Evolutionary conservation across 306 rosid genomes (phyloP).

Genomic region (Crotalaria pallida): DNA sequence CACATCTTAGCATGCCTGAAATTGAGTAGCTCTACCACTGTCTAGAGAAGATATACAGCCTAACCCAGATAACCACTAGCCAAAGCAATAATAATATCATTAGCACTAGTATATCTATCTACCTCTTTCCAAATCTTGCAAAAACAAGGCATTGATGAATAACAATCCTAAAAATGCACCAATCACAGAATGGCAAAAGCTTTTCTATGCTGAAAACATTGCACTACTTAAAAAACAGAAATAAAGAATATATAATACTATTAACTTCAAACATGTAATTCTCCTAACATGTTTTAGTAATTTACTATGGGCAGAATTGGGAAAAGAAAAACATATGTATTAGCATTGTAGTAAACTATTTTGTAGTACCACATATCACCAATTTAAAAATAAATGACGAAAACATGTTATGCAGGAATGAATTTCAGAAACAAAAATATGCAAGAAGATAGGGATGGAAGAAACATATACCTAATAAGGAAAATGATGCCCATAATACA

Average conservation of each 20-base stretch:
- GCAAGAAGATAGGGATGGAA: too few relatives aligned
- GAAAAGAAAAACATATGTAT: too few relatives aligned
- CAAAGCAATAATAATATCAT: slow-evolving; percentile 88
- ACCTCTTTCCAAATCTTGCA: slow-evolving; percentile 48
- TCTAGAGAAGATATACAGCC: slow-evolving; percentile 52
- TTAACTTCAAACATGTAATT: slow-evolving; percentile 2
- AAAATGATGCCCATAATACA: too few relatives aligned
- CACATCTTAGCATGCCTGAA: slow-evolving; percentile 81
- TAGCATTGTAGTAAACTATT: too few relatives aligned
- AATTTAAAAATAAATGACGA: too few relatives aligned
- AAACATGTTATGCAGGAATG: too few relatives aligned
- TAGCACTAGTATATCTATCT: slow-evolving; percentile 95
- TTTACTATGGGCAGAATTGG: too few relatives aligned
- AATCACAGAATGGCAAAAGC: background rate
- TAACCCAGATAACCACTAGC: slow-evolving; percentile 86
- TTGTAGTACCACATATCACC: too few relatives aligned
- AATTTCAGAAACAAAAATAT: too few relatives aligned
- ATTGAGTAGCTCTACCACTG: slow-evolving; percentile 58
- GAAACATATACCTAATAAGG: too few relatives aligned
- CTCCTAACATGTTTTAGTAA: background rate
- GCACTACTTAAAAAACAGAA: background rate
- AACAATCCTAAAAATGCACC: background rate
- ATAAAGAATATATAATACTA: slow-evolving; percentile 3
- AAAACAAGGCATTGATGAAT: background rate
- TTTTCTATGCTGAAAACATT: too few relatives aligned